Evolutionary conservation across 2,329 filamentous ascomycete species (phyloP).

Genomic region (Fusarium floridanum): DNA sequence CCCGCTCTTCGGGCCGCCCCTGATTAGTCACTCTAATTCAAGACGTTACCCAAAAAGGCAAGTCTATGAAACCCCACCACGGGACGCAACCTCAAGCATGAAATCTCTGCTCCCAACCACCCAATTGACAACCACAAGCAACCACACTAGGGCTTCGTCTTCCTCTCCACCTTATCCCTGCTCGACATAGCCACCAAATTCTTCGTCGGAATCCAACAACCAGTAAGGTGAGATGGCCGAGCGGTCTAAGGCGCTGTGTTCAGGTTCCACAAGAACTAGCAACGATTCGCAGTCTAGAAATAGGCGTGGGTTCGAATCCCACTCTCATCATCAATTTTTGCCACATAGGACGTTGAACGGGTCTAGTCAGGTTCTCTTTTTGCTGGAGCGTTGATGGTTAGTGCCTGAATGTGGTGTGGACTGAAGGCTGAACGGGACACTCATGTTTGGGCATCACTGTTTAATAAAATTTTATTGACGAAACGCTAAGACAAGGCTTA

Average conservation of each 20-base stretch:
- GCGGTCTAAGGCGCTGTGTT: constrained; percentile 20
- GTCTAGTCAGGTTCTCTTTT: not conserved
- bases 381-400: not conserved
- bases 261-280: constrained; percentile 8
- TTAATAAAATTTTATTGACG: not conserved
- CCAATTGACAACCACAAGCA: not conserved
- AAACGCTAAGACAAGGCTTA: not conserved
- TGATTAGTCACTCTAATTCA: not conserved
- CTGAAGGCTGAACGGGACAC: not conserved
- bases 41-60: not conserved
- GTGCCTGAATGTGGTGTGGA: not conserved
- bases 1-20: not conserved
- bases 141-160: not conserved
- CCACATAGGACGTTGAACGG: not conserved
- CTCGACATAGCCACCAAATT: not conserved
- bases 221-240: constrained; percentile 9
- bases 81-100: not conserved
- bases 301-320: constrained; percentile 16
- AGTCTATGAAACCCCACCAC: not conserved
- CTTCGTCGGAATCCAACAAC: not conserved
- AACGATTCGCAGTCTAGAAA: constrained; percentile 17
- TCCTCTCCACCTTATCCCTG: not conserved
- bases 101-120: not conserved
- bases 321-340: not conserved
- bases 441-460: not conserved